These are phyloP conservation scores for Glycine tomentella DNA, from an alignment of 306 rosid genomes.

Conservation along the genomic window DNA sequence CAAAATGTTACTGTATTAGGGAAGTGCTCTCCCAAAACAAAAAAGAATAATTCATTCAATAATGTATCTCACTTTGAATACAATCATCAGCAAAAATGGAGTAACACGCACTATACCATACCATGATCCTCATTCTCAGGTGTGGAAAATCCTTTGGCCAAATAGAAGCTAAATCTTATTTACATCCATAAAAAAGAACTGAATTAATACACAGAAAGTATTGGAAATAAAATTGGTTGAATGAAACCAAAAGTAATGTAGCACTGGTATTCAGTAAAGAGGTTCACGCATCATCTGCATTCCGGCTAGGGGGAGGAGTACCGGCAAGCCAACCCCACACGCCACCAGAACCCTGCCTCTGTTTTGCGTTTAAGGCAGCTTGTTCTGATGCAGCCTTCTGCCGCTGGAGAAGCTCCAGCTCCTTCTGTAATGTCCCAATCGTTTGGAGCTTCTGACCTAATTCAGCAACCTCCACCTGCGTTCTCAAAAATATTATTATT, in stretches of 20 bases:
- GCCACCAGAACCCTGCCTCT: constrained; percentile 80
- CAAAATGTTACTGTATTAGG: no score
- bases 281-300: constrained; percentile 58
- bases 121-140: constrained; percentile 50
- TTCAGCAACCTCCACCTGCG: constrained; percentile 91
- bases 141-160: constrained; percentile 51
- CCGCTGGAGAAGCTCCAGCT: constrained; percentile 89
- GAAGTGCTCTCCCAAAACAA: no score
- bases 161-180: constrained; percentile 59
- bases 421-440: constrained; percentile 85
- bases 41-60: constrained; percentile 50
- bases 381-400: constrained; percentile 92
- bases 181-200: constrained; percentile 56
- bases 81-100: constrained; percentile 59
- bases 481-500: constrained; percentile 32
- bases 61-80: constrained; percentile 46
- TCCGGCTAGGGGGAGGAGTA: constrained; percentile 60
- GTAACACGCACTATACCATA: constrained; percentile 45
- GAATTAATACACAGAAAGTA: constrained; percentile 51
- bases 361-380: constrained; percentile 74
- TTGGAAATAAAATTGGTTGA: constrained; percentile 48
- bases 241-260: constrained; percentile 55
- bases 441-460: constrained; percentile 92
- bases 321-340: constrained; percentile 99
- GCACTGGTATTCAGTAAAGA: constrained; percentile 48